Base-by-base conservation (phyloP, 116 monocot genomes). In the Dioscorea cayenensis region DNA sequence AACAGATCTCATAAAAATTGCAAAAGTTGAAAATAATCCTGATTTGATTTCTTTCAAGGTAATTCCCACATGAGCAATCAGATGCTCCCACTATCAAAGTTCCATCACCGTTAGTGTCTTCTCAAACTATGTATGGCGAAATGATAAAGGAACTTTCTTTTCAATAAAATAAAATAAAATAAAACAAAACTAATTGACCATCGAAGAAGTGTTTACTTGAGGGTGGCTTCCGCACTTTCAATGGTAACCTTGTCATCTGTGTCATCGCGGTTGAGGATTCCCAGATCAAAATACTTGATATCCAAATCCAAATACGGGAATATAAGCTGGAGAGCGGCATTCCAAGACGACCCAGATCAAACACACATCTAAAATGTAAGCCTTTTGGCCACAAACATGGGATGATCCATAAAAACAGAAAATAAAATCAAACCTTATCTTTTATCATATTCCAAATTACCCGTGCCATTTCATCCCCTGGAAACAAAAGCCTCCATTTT, bases 391-490 rank as follows among this genome's bases (percentile, higher is more conserved):
- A 32, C 0, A 32, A 32, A 32, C 12, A 10, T 43, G 8, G 43
- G 43, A 43, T 8, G 43, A 43, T 8, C 43, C 51, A 51, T 17
- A 51, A 2, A 51, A 51, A 51, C 17, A 51, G 17, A 51, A 51
- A 17, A 51, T 51, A 3, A 55, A 55, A 55, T 55, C n/a, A 5
- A 52, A 92, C 93, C 86, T 89, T 89, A 37, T 93, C 93, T 75
- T 93, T 93, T 67, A 93, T 93, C 89, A 87, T 83, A 27, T 66
- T 83, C 93, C 93, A 93, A 19, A 93, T 93, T 75, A 93, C 71
- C 77, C 87, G 80, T 59, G 93, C 82, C 93, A 93, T 93, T 70
- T 93, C 93, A 75, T 93, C 93, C 22, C 92, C 92, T 92, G 52
- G 36, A 32, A 74, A 35, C 20, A 3, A 36, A 69, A 64, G 16